phyloP scores from a whole-genome alignment of 306 rosid genomes.

The Vigna hirtella region DNA sequence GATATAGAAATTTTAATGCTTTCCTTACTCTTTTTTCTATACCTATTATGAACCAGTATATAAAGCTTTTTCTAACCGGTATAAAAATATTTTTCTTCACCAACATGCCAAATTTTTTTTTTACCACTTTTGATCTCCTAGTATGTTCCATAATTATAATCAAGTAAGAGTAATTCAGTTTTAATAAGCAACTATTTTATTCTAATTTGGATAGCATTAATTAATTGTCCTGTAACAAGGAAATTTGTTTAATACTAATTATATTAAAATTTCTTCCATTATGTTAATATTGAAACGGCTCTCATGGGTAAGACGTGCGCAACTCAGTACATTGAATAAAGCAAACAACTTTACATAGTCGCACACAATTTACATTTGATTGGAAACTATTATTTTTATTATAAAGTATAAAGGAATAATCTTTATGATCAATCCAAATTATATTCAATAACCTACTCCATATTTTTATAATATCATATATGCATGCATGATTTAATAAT shows the following conservation, averaged over 20 bases:
- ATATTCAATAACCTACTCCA: background rate
- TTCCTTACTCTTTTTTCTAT: too few species aligned
- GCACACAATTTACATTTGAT: background rate
- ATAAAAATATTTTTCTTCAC: too few species aligned
- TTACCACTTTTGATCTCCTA: too few species aligned
- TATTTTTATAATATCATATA: constrained; percentile 1
- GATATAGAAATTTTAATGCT: too few species aligned
- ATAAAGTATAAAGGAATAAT: background rate
- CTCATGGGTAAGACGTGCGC: background rate
- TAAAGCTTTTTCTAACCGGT: too few species aligned
- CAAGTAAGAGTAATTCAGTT: too few species aligned
- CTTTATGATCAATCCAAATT: background rate
- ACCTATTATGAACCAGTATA: too few species aligned
- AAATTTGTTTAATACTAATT: background rate
- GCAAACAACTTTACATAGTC: background rate
- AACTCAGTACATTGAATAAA: background rate
- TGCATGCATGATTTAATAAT: background rate
- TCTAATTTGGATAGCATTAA: background rate
- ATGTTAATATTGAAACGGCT: background rate
- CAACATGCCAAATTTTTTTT: too few species aligned
- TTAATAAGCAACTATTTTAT: too few species aligned
- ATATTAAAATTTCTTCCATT: background rate
- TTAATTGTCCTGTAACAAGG: background rate
- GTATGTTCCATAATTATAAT: too few species aligned
- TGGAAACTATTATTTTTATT: background rate